Evolutionary conservation across 495 filamentous ascomycete species (phyloP).

Genomic region (Penicillium coffeae): DNA sequence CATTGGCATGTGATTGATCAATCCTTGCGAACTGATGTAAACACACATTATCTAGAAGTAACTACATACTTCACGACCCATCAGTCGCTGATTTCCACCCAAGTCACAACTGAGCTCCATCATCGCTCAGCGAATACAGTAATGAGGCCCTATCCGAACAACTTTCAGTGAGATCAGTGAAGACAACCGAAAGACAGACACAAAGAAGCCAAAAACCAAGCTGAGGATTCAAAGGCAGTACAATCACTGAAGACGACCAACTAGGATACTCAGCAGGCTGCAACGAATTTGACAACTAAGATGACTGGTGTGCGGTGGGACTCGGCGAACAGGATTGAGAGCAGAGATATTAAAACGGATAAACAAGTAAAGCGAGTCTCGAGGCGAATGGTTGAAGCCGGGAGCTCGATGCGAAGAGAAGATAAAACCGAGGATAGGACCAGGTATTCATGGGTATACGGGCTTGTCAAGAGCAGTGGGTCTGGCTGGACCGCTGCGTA

Average conservation of each 20-base stretch:
- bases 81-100: background rate
- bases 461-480: background rate
- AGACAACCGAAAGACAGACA: slow-evolving; percentile 30
- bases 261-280: background rate
- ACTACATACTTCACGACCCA: background rate
- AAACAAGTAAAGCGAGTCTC: slow-evolving; percentile 4
- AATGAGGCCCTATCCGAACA: background rate
- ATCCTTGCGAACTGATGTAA: too few species aligned
- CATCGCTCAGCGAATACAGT: background rate
- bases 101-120: background rate
- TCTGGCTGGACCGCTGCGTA: background rate
- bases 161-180: slow-evolving; percentile 34
- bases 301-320: slow-evolving; percentile 1
- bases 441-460: background rate
- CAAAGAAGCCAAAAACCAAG: slow-evolving; percentile 1
- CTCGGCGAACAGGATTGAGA: background rate
- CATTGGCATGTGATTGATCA: too few species aligned
- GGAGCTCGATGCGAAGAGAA: slow-evolving; percentile 10
- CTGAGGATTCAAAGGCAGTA: slow-evolving; percentile 17
- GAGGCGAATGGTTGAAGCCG: slow-evolving; percentile 9
- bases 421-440: background rate
- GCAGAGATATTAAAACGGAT: slow-evolving; percentile 11
- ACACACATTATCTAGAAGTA: background rate
- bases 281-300: slow-evolving; percentile 1
- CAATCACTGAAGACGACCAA: slow-evolving; percentile 37